Evolutionary conservation across 2,329 filamentous ascomycete genomes (phyloP).

Genomic region (Aspergillus tubingensis): DNA sequence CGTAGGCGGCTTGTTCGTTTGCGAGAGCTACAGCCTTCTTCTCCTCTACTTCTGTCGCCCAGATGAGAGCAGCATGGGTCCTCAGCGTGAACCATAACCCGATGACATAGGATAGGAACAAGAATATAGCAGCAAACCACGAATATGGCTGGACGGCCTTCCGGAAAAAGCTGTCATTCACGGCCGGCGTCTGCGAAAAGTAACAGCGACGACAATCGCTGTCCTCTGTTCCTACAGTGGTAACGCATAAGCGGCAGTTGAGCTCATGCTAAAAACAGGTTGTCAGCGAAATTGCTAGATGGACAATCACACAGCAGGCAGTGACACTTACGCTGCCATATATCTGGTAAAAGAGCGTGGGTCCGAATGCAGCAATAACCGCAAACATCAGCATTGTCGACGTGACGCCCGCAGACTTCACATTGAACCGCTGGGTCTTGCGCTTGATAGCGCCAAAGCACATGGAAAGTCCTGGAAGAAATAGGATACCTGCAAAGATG

Average conservation of each 20-base stretch:
- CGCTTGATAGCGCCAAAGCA: constrained; percentile 97
- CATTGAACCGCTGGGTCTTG: constrained; percentile 98
- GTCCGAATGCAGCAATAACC: constrained; percentile 90
- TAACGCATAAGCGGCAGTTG: constrained; percentile 70
- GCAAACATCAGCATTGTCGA: constrained; percentile 98
- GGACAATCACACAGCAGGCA: background rate
- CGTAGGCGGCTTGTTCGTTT: constrained; percentile 34
- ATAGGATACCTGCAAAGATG: constrained; percentile 94
- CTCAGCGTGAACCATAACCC: constrained; percentile 93
- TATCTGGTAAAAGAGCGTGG: constrained; percentile 97
- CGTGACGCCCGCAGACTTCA: constrained; percentile 91
- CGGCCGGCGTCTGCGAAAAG: constrained; percentile 81
- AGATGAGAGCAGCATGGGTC: constrained; percentile 95
- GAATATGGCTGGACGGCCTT: constrained; percentile 92
- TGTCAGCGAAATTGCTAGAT: constrained; percentile 20
- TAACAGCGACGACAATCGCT: constrained; percentile 88
- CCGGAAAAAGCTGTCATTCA: constrained; percentile 85
- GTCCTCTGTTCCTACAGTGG: constrained; percentile 48
- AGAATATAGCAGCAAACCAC: constrained; percentile 78
- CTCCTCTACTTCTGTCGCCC: constrained; percentile 82
- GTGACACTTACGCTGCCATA: constrained; percentile 73
- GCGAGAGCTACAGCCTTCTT: constrained; percentile 57
- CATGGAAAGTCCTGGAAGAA: constrained; percentile 94
- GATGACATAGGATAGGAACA: constrained; percentile 92
- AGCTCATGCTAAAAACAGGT: constrained; percentile 72